Percentiles rank a stretch among this genome's conserved stretches.
Evolutionary conservation across 306 rosid species (phyloP).

Genomic region (Sechiopsis laciniata): DNA sequence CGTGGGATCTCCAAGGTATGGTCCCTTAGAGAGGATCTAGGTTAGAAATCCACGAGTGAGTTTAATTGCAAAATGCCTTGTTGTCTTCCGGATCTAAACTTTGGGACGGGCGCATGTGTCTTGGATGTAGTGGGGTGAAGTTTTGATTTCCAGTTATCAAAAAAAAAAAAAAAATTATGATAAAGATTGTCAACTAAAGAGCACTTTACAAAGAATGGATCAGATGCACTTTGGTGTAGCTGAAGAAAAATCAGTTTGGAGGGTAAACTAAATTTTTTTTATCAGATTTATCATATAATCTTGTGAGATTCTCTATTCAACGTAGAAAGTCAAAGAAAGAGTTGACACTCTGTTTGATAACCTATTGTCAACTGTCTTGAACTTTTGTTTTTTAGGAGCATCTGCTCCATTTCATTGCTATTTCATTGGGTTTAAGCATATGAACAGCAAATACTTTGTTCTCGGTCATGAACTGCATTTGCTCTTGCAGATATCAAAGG

Average conservation of each 20-base stretch:
- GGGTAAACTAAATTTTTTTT: neutral
- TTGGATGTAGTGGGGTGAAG: too few species aligned
- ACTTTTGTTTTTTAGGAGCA: neutral
- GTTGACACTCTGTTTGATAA: neutral
- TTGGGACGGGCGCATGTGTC: too few species aligned
- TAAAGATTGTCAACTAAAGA: neutral
- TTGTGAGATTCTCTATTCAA: neutral
- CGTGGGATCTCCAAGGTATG: too few species aligned
- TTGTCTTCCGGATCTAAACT: too few species aligned
- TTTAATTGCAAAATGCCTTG: too few species aligned
- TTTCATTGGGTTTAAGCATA: too few species aligned
- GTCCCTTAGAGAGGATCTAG: too few species aligned
- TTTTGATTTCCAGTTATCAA: too few species aligned
- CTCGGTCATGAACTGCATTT: neutral
- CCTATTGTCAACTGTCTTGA: neutral
- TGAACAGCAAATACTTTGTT: neutral
- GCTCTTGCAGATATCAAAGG: slow-evolving; percentile 66
- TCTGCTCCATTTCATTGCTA: too few species aligned
- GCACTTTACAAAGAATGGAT: neutral
- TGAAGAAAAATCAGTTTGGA: neutral
- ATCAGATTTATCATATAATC: neutral
- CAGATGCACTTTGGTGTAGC: neutral
- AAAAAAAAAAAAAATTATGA: too few species aligned
- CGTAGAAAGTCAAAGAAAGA: neutral
- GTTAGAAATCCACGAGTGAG: too few species aligned